These are phyloP conservation scores for Coemansia sp. DNA, from an alignment of 192 early-diverging fungal genomes.

Conservation along the genomic window DNA sequence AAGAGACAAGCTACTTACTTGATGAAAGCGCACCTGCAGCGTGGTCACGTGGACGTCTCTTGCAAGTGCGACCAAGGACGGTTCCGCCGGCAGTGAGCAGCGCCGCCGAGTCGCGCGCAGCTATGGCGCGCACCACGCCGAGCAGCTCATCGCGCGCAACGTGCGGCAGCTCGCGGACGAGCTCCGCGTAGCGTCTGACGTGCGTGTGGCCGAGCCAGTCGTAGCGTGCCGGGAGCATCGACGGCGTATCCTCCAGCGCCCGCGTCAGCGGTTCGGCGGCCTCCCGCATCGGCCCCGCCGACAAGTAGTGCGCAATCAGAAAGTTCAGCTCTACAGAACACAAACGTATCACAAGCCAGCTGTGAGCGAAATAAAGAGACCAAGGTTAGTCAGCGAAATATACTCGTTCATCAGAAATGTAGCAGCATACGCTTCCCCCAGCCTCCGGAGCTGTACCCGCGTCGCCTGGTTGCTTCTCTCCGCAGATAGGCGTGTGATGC, in stretches of 20 bases:
- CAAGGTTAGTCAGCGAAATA: no score
- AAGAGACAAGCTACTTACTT: neutral
- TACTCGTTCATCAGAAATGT: no score
- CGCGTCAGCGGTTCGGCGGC: constrained; percentile 56
- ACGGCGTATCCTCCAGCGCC: constrained; percentile 41
- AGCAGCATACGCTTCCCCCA: no score
- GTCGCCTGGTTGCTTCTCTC: no score
- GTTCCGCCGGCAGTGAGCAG: constrained; percentile 38
- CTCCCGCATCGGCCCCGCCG: constrained; percentile 58
- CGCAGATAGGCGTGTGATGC: no score
- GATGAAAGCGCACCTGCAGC: constrained; percentile 1
- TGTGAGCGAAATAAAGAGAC: neutral
- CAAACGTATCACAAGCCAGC: neutral
- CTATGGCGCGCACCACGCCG: constrained; percentile 30
- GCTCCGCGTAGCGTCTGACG: constrained; percentile 56
- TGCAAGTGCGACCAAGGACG: constrained; percentile 28
- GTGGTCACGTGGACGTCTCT: neutral
- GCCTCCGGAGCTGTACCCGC: no score
- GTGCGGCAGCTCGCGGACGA: constrained; percentile 55
- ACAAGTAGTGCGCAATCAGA: constrained; percentile 70
- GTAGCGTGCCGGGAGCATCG: constrained; percentile 64
- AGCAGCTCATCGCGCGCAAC: constrained; percentile 25
- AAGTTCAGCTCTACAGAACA: constrained; percentile 62
- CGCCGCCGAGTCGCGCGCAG: constrained; percentile 18
- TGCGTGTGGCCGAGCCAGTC: constrained; percentile 70